Evolutionary conservation across 768 basidiomycete genomes (phyloP).

Genomic region (Termitomyces titanicus): DNA sequence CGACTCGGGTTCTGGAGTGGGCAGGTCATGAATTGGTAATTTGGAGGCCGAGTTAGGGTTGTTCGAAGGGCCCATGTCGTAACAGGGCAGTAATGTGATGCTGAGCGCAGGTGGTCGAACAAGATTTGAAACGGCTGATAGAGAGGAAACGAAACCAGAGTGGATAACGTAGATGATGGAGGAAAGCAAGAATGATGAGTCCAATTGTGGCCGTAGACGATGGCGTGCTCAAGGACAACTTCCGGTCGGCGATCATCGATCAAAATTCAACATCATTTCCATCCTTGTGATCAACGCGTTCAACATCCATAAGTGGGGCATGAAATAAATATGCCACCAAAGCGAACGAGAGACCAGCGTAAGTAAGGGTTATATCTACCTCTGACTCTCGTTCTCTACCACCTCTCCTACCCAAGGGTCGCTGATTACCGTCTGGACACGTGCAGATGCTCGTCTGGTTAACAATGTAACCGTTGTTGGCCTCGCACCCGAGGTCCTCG

Average conservation of each 20-base stretch:
- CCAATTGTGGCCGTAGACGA: slow-evolving; percentile 6
- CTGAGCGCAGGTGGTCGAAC: background rate
- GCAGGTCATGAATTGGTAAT: slow-evolving; percentile 48
- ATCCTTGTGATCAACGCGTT: background rate
- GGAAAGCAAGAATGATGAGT: background rate
- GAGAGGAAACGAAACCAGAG: slow-evolving; percentile 4
- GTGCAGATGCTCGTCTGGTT: slow-evolving; percentile 46
- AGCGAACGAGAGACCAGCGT: slow-evolving; percentile 48
- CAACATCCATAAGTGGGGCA: too few relatives aligned
- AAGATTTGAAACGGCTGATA: slow-evolving; percentile 2
- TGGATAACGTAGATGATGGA: slow-evolving; percentile 3
- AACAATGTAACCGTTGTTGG: slow-evolving; percentile 37
- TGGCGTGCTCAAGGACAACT: slow-evolving; percentile 26
- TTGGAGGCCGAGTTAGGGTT: slow-evolving; percentile 31
- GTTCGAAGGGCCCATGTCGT: slow-evolving; percentile 34
- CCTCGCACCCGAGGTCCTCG: slow-evolving; percentile 62
- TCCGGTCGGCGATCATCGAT: slow-evolving; percentile 17
- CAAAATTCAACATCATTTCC: slow-evolving; percentile 10
- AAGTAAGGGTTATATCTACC: too few relatives aligned
- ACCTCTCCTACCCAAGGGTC: background rate
- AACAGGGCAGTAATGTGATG: slow-evolving; percentile 1
- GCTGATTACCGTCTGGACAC: slow-evolving; percentile 4
- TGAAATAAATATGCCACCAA: slow-evolving; percentile 52
- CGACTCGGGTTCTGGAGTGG: slow-evolving; percentile 81
- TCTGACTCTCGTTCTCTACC: slow-evolving; percentile 3